Base-by-base conservation (phyloP, 2,329 filamentous ascomycete genomes). In the Teratosphaeria viscida region DNA sequence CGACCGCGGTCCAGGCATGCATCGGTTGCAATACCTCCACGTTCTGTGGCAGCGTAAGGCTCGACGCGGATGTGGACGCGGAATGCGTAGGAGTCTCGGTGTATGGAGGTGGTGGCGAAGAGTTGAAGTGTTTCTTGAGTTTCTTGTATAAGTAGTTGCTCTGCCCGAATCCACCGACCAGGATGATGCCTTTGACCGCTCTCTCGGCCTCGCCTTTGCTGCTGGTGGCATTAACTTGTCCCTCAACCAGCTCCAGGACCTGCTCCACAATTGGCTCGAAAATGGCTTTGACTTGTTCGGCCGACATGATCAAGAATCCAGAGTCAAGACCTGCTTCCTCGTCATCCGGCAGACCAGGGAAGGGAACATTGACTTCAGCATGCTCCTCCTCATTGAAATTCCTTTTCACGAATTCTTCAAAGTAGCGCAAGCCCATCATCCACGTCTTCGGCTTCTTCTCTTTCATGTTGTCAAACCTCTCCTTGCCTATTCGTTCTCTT, bases 341-440 rank as follows among this genome's bases (percentile, higher is more conserved):
- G 60, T 92, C 87, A 66, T 92, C 88, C 0, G 88, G 81, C 2
- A 91, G 75, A 1, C 88, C 88, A 1, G 88, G 88, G 64, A 92
- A 89, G 0, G 88, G 88, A 3, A 92, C 82, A 60, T 90, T 90
- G 60, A 91, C 83, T 70, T 92, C 88, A 32, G 58, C 64, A 57
- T 66, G 66, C 56, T 85, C 81, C 63, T 88, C 83, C 68, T 90
- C 88, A 54, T 90, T 87, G 70, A 92, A 92, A 68, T 90, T 91
- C 14, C 89, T 82, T 74, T 92, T 92, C 14, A 92, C 88, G 70
- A 90, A 91, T 69, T 92, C 88, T 67, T 92, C 89, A 72, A 90
- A 92, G 69, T 90, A 91, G 59, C 84, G 82, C 56, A 92, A 76
- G 1, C 85, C 89, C 76, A 78, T 78, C 59, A 76, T 88, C 87